Evolutionary conservation across 768 basidiomycete genomes (phyloP).

Genomic region (Collybia sp.): DNA sequence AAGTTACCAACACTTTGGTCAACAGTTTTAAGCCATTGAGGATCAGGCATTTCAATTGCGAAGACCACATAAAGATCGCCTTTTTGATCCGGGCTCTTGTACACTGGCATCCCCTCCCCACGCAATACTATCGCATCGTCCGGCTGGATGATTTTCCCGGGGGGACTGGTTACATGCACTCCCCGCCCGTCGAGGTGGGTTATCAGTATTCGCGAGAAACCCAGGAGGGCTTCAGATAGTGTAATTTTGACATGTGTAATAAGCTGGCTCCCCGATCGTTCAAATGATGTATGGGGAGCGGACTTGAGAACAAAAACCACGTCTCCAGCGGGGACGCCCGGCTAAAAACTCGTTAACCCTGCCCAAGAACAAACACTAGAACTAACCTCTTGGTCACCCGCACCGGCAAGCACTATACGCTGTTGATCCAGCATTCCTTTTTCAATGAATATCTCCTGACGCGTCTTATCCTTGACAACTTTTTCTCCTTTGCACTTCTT

Average conservation of each 20-base stretch:
- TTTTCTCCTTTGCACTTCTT: slow-evolving; percentile 93
- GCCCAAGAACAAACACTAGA: background rate
- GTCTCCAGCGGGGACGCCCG: slow-evolving; percentile 83
- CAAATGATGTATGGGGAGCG: slow-evolving; percentile 72
- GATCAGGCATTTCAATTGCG: slow-evolving; percentile 84
- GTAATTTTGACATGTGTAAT: slow-evolving; percentile 80
- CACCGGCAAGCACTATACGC: slow-evolving; percentile 84
- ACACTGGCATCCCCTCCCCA: slow-evolving; percentile 87
- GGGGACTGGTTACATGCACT: slow-evolving; percentile 71
- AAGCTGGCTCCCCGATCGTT: slow-evolving; percentile 78
- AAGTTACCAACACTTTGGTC: slow-evolving; percentile 47
- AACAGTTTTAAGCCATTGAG: slow-evolving; percentile 67
- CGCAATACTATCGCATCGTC: slow-evolving; percentile 71
- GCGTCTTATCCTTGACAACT: slow-evolving; percentile 82
- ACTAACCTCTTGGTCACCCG: slow-evolving; percentile 83
- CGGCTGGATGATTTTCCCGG: slow-evolving; percentile 70
- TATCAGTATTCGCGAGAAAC: slow-evolving; percentile 89
- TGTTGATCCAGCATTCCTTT: slow-evolving; percentile 83
- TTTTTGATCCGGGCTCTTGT: slow-evolving; percentile 58
- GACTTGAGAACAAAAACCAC: slow-evolving; percentile 79
- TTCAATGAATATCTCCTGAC: slow-evolving; percentile 83
- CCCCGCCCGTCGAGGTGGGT: slow-evolving; percentile 93
- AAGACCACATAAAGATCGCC: slow-evolving; percentile 84
- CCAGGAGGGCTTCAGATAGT: slow-evolving; percentile 89
- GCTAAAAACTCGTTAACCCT: slow-evolving; percentile 38